Evolutionary conservation across 2,329 filamentous ascomycete species (phyloP), one percentile per base, ranked within the genome.

Genomic region (Sclerotinia trifoliorum): DNA sequence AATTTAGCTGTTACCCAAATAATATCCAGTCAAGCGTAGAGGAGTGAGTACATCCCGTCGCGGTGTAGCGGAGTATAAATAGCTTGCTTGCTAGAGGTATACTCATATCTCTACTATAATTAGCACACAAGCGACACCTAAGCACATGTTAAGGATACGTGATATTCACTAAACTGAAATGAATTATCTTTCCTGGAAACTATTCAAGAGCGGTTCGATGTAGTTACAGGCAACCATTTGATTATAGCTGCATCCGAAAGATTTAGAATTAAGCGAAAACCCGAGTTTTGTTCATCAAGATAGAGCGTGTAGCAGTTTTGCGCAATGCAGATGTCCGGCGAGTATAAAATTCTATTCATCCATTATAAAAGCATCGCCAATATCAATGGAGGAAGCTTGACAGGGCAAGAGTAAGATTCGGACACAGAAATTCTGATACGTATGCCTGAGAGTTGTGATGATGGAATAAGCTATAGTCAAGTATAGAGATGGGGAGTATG

Each of bases 21-120:
- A 49, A 4, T 49, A n/a, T 11, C 21, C 2, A 11, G 21, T 2
- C 19, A n/a, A 1, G 4, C 4, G 10, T n/a, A 1, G 4, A 3
- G 13, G 19, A n/a, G n/a, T n/a, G 21, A 24, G 21, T 10, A n/a
- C 21, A 13, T 8, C 11, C 21, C 10, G 2, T 1, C 8, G 10
- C 35, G 11, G n/a, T 21, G 10, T 6, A n/a, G 48, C 19, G 6
- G 19, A 5, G 10, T 11, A 49, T 13, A 11, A 11, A 49, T 11
- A 49, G 21, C 4, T 10, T 11, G 21, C 21, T 49, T 11, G 10
- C n/a, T 0, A 11, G 5, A 49, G 21, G 21, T 21, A 24, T 49
- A 11, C n/a, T n/a, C 8, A 49, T 21, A 24, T 11, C 21, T 2
- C 21, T 11, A 49, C 2, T 10, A 24, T 49, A 5, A 32, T 32